These are phyloP conservation scores for Chamaecrista fasciculata DNA, from an alignment of 306 rosid genomes.

Conservation along the genomic window DNA sequence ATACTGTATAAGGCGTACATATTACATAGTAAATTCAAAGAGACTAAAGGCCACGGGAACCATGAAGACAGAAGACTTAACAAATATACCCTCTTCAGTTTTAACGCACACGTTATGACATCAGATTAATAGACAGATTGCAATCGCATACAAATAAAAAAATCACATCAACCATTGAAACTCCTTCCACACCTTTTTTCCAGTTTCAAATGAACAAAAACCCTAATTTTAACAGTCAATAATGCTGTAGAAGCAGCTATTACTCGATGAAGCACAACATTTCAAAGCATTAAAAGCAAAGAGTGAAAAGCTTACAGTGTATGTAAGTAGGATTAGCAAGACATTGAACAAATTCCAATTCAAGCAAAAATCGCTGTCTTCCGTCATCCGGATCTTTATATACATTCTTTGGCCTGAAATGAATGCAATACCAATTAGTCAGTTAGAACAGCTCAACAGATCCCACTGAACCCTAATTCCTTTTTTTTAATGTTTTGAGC, in stretches of 20 bases:
- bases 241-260: constrained; percentile 2
- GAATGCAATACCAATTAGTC: constrained; percentile 21
- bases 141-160: not conserved
- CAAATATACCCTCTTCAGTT: not conserved
- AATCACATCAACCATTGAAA: not conserved
- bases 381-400: constrained; percentile 96
- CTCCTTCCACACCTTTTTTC: not conserved
- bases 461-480: constrained; percentile 7
- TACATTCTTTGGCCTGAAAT: constrained; percentile 55
- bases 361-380: constrained; percentile 85
- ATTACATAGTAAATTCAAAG: not conserved
- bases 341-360: constrained; percentile 91
- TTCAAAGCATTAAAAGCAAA: constrained; percentile 17
- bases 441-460: not conserved
- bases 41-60: not conserved
- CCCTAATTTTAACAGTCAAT: not conserved
- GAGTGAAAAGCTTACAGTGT: constrained; percentile 60
- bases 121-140: not conserved
- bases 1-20: not conserved
- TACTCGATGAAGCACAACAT: constrained; percentile 15
- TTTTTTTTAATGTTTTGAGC: not conserved
- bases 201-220: constrained; percentile 5
- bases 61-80: not conserved
- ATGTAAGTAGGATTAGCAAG: constrained; percentile 94
- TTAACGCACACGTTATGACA: not conserved